These are phyloP conservation scores for Drechslerella coelobrocha DNA, from an alignment of 2,329 filamentous ascomycete genomes.

Conservation along the genomic window DNA sequence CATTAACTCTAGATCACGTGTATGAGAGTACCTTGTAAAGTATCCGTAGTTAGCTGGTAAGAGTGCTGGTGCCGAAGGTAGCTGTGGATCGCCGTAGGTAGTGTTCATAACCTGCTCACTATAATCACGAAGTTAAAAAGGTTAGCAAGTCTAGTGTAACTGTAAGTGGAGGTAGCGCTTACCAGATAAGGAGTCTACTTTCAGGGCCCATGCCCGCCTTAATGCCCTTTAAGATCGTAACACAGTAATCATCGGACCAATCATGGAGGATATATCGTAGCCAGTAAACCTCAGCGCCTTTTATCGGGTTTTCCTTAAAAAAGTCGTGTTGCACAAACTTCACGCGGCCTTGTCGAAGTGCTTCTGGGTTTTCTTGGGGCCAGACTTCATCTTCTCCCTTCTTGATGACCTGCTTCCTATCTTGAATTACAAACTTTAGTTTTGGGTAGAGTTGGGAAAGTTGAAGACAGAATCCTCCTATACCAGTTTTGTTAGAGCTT, in stretches of 20 bases:
- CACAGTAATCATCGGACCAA: constrained; percentile 53
- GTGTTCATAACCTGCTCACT: constrained; percentile 59
- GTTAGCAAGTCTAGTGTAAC: constrained; percentile 44
- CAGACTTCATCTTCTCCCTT: constrained; percentile 53
- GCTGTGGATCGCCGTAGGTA: constrained; percentile 55
- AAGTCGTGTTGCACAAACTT: constrained; percentile 53
- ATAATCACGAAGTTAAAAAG: constrained; percentile 32
- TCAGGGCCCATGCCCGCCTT: constrained; percentile 48
- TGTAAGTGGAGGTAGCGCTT: no score
- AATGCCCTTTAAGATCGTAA: constrained; percentile 51
- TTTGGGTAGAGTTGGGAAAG: constrained; percentile 56
- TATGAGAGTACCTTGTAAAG: constrained; percentile 56
- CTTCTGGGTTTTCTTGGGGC: constrained; percentile 55
- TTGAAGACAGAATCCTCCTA: constrained; percentile 55
- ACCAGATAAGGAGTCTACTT: constrained; percentile 40
- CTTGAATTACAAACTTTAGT: constrained; percentile 58
- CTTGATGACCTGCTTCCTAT: constrained; percentile 55
- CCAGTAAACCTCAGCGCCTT: constrained; percentile 54
- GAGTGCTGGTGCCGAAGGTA: constrained; percentile 55
- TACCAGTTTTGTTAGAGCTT: constrained; percentile 14
- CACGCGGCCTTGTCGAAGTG: constrained; percentile 35
- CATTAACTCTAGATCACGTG: constrained; percentile 57
- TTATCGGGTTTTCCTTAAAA: constrained; percentile 54
- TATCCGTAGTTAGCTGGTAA: constrained; percentile 58
- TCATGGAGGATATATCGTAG: constrained; percentile 54